phyloP scores from a whole-genome alignment of 441 rosid species.

The Melastoma candidum region DNA sequence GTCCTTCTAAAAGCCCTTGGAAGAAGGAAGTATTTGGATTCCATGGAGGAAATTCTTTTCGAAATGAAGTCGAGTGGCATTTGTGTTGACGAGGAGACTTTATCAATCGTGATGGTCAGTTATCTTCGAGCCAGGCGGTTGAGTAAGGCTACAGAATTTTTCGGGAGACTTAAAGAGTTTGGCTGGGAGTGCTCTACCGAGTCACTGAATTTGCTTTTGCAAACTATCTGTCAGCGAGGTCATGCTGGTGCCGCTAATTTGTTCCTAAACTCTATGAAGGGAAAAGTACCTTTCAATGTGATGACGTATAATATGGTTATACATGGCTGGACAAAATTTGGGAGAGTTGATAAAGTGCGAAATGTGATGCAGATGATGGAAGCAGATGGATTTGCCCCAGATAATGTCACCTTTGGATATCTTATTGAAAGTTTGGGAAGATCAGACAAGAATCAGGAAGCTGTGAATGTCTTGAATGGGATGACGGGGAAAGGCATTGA shows the following conservation, averaged over 20 bases:
- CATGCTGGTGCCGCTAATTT: slow-evolving; percentile 66
- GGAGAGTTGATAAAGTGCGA: slow-evolving; percentile 47
- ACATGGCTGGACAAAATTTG: slow-evolving; percentile 70
- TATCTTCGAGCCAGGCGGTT: slow-evolving; percentile 41
- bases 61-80: slow-evolving; percentile 33
- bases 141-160: slow-evolving; percentile 42
- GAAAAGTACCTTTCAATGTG: slow-evolving; percentile 34
- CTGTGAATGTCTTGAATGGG: slow-evolving; percentile 44
- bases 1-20: slow-evolving; percentile 61
- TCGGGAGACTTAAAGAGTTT: slow-evolving; percentile 37
- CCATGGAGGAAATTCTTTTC: slow-evolving; percentile 33
- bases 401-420: slow-evolving; percentile 42
- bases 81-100: slow-evolving; percentile 32
- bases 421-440: slow-evolving; percentile 76
- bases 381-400: slow-evolving; percentile 43
- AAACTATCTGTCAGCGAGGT: slow-evolving; percentile 57
- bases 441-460: slow-evolving; percentile 54
- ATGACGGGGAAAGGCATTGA: slow-evolving; percentile 39
- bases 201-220: slow-evolving; percentile 54
- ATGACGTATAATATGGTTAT: slow-evolving; percentile 49
- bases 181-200: slow-evolving; percentile 43
- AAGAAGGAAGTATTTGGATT: slow-evolving; percentile 53
- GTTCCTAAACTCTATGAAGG: slow-evolving; percentile 39
- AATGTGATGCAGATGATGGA: slow-evolving; percentile 54
- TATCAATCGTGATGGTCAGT: slow-evolving; percentile 50